Conservation (phyloP, 768 basidiomycete genomes). For the Calocera viscosa region DNA sequence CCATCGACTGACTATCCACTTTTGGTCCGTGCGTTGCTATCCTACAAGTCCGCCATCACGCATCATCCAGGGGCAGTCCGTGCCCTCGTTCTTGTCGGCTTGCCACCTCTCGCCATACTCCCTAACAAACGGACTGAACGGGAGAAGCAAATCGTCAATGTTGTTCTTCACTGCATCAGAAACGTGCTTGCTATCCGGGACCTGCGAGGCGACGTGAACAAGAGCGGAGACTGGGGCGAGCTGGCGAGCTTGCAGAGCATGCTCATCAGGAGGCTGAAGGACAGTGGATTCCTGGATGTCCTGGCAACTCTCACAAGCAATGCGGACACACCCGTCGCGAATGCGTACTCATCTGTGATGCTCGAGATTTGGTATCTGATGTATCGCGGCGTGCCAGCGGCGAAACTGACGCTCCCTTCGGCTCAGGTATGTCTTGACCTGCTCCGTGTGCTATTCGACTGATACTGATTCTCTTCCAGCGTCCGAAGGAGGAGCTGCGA, state of each 20-base stretch:
- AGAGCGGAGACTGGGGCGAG: constrained; percentile 68
- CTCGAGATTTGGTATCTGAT: constrained; percentile 89
- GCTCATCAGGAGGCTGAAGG: constrained; percentile 55
- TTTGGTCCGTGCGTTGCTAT: constrained; percentile 62
- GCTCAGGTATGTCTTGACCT: constrained; percentile 39
- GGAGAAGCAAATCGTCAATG: constrained; percentile 76
- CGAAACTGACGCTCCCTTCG: constrained; percentile 33
- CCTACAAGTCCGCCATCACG: constrained; percentile 77
- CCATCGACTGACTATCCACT: constrained; percentile 81
- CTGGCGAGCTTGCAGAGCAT: constrained; percentile 45
- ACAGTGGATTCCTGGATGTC: constrained; percentile 61
- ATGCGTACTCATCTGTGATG: constrained; percentile 74
- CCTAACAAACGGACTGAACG: constrained; percentile 57
- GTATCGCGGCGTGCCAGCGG: constrained; percentile 62
- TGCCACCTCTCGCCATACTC: constrained; percentile 65
- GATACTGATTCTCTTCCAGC: constrained; percentile 25
- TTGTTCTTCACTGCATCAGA: constrained; percentile 77
- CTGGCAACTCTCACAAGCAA: constrained; percentile 79
- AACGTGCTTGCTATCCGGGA: constrained; percentile 95
- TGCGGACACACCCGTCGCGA: constrained; percentile 64
- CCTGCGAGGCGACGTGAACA: constrained; percentile 53
- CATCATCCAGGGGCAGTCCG: constrained; percentile 49
- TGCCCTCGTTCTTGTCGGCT: constrained; percentile 57
- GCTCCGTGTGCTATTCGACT: constrained; percentile 32
- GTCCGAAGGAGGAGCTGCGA: constrained; percentile 41